These are phyloP conservation scores for cucumber (Cucumis sativus) DNA, from an alignment of 306 rosid genomes.

Conservation along the genomic window Cucumber_9930_V3 NC_026655.2:26478501-26479000, in stretches of 20 bases:
- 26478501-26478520: slow-evolving; percentile 25
- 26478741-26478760: slow-evolving; percentile 82
- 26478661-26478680: slow-evolving; percentile 70
- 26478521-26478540: slow-evolving; percentile 42
- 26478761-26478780: slow-evolving; percentile 70
- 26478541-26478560: slow-evolving; percentile 76
- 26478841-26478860: background rate
- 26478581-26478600: background rate
- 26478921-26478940: slow-evolving; percentile 93
- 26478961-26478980: slow-evolving; percentile 93
- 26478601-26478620: background rate
- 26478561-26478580: slow-evolving; percentile 46
- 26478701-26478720: slow-evolving; percentile 74
- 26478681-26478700: slow-evolving; percentile 84
- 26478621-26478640: too few relatives aligned
- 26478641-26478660: background rate
- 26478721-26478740: slow-evolving; percentile 83
- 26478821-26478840: background rate
- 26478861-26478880: background rate
- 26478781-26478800: slow-evolving; percentile 61
- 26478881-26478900: slow-evolving; percentile 52
- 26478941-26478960: slow-evolving; percentile 83
- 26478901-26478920: slow-evolving; percentile 96
- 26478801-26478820: slow-evolving; percentile 48
- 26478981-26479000: slow-evolving; percentile 89